Base-by-base conservation (phyloP, 2,329 filamentous ascomycete species). In the Pseudocercospora musae region DNA sequence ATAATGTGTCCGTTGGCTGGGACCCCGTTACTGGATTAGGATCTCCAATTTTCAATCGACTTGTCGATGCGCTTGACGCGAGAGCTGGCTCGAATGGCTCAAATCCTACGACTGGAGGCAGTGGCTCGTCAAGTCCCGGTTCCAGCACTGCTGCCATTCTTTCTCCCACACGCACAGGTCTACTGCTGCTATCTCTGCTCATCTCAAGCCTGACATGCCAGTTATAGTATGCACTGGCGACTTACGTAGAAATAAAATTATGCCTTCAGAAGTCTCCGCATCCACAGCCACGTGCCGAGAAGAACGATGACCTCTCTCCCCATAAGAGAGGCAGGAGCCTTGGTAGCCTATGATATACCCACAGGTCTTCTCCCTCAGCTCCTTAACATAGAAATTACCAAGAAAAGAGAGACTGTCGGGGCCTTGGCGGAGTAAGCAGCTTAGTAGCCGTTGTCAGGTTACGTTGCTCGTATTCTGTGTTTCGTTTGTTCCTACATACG, bases 1-100 rank as follows among this genome's bases (percentile, higher is more conserved):
- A 66, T 65, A 67, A 70, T 37, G 68, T 67, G 13, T 66, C 67
- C 2, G 50, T 57, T 1, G 69, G 68, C 2, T 71, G 69, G 69
- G 69, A 71, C 62, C 66, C 69, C 13, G 62, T 62, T 10, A 69
- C 66, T 4, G 65, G 65, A 7, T 48, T 62, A 8, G 66, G 66
- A 4, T 29, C 33, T 11, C 59, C 59, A 3, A 42, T 52, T 0
- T 52, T 52, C 7, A 52, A 52, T 31, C 21, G 49, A 10, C 49
- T 52, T 10, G 23, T 52, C 25, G 49, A 52, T 20, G 49, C 49
- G 0, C 49, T 52, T 8, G 49, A 52, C 6, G 44, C 18, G 9
- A 48, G 20, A 25, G 44, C 44, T 40, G 44, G 44, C 44, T 4
- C 18, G 7, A 25, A 48, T 48, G 44, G 37, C 37, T 40, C 37